These are phyloP conservation scores for Globisporangium canariense DNA, from an alignment of 352 stramenopile species.

Conservation along the genomic window DNA sequence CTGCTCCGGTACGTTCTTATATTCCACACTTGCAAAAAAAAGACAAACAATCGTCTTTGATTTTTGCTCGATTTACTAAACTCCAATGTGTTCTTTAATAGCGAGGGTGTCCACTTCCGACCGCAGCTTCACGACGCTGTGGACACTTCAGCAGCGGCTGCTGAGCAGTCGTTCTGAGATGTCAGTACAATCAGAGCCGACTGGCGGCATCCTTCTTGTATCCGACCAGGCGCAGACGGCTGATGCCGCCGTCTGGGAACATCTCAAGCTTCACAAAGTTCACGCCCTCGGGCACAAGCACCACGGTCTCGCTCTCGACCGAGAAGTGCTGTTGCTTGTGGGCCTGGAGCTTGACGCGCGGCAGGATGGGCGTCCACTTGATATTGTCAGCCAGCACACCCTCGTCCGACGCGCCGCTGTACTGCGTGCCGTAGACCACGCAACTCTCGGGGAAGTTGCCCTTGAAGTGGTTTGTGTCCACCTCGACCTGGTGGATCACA, in stretches of 20 bases:
- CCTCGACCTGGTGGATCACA: constrained; percentile 63
- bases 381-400: constrained; percentile 35
- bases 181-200: constrained; percentile 7
- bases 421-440: constrained; percentile 68
- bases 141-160: not conserved
- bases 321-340: constrained; percentile 89
- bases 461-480: constrained; percentile 95
- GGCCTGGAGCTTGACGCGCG: constrained; percentile 79
- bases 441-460: constrained; percentile 94
- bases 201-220: constrained; percentile 43
- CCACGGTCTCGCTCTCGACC: constrained; percentile 48
- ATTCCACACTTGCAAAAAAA: not conserved
- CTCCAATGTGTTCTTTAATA: constrained; percentile 3
- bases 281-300: constrained; percentile 53
- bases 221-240: constrained; percentile 84
- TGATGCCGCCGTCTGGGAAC: constrained; percentile 93
- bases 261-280: constrained; percentile 93
- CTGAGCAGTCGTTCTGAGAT: constrained; percentile 36
- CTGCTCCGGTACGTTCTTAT: constrained; percentile 29
- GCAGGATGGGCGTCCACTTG: constrained; percentile 85
- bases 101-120: constrained; percentile 39
- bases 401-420: constrained; percentile 30
- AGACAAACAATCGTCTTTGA: not conserved
- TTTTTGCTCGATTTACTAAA: not conserved
- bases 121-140: constrained; percentile 20